Conservation (phyloP, 2,329 filamentous ascomycete species). For the Lasiodiplodia sp. region DNA sequence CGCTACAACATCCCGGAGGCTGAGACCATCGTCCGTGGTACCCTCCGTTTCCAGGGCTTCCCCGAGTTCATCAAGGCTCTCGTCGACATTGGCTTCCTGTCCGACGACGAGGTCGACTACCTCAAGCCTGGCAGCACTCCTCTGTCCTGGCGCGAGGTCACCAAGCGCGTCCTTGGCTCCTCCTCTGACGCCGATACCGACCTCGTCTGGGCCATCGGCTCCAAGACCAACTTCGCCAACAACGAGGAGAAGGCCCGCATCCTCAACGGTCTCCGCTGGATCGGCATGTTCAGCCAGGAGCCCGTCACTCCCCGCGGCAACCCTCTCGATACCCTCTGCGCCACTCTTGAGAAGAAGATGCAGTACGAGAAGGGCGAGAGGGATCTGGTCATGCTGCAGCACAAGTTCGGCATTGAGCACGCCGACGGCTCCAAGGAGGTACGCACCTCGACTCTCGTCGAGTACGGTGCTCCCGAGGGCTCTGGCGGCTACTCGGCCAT, state of each 20-base stretch:
- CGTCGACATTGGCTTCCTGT: constrained; percentile 89
- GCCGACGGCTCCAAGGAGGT: constrained; percentile 80
- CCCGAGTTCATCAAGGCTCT: constrained; percentile 87
- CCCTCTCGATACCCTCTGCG: constrained; percentile 90
- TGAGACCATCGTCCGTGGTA: constrained; percentile 83
- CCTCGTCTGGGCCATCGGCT: constrained; percentile 74
- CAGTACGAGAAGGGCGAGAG: constrained; percentile 82
- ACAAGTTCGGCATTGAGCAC: constrained; percentile 84
- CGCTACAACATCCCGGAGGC: constrained; percentile 92
- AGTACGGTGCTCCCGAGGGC: constrained; percentile 80
- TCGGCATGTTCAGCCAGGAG: constrained; percentile 71
- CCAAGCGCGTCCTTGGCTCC: constrained; percentile 76
- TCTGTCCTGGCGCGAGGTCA: constrained; percentile 84
- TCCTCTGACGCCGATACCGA: constrained; percentile 71
- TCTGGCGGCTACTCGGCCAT: constrained; percentile 80
- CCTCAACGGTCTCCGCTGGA: constrained; percentile 75
- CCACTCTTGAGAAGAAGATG: constrained; percentile 90
- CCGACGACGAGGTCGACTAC: constrained; percentile 70
- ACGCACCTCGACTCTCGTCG: constrained; percentile 78
- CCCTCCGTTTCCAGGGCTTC: constrained; percentile 87
- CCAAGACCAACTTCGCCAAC: constrained; percentile 75
- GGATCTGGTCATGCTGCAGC: constrained; percentile 80
- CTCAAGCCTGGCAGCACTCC: constrained; percentile 64
- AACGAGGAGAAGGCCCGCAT: constrained; percentile 74
- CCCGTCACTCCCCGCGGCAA: constrained; percentile 76